Evolutionary conservation across 2,329 filamentous ascomycete species (phyloP).

Genomic region (Madurella fahalii): DNA sequence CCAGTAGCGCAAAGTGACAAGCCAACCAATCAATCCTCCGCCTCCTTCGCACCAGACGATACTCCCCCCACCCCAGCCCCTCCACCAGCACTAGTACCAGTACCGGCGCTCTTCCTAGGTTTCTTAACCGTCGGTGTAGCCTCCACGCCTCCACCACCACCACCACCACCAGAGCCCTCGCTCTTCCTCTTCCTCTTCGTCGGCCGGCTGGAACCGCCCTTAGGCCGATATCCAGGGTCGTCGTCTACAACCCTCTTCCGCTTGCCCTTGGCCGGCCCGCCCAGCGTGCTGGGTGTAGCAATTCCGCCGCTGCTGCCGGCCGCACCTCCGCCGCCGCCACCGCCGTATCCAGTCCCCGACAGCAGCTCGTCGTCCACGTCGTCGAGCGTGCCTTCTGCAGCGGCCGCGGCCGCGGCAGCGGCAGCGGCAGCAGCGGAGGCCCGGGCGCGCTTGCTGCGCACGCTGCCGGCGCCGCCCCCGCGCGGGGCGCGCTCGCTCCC

Average conservation of each 20-base stretch:
- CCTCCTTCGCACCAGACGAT: background rate
- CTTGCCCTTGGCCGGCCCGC: conserved; percentile 44
- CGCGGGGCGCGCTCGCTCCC: conserved; percentile 22
- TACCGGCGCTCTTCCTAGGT: conserved; percentile 32
- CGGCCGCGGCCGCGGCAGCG: conserved; percentile 2
- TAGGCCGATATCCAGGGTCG: conserved; percentile 56
- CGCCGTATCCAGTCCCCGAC: conserved; percentile 16
- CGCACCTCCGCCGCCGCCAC: conserved; percentile 16
- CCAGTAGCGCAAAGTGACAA: no score
- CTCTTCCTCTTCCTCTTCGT: conserved; percentile 55
- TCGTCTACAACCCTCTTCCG: conserved; percentile 50
- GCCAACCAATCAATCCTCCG: no score
- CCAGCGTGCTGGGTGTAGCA: conserved; percentile 31
- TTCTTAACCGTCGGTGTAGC: conserved; percentile 31
- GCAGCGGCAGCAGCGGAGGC: conserved; percentile 9
- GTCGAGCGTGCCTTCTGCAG: conserved; percentile 9
- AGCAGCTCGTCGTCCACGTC: conserved; percentile 15
- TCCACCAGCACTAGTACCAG: conserved; percentile 5
- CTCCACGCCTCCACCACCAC: conserved; percentile 28
- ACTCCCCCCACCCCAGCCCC: conserved; percentile 7
- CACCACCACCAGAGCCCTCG: conserved; percentile 30
- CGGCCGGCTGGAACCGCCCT: conserved; percentile 50
- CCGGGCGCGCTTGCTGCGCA: conserved; percentile 19
- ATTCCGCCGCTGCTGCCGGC: conserved; percentile 30
- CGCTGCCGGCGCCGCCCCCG: background rate